Evolutionary conservation across 495 filamentous ascomycete genomes (phyloP).

Genomic region (Lichenothelia convexa): DNA sequence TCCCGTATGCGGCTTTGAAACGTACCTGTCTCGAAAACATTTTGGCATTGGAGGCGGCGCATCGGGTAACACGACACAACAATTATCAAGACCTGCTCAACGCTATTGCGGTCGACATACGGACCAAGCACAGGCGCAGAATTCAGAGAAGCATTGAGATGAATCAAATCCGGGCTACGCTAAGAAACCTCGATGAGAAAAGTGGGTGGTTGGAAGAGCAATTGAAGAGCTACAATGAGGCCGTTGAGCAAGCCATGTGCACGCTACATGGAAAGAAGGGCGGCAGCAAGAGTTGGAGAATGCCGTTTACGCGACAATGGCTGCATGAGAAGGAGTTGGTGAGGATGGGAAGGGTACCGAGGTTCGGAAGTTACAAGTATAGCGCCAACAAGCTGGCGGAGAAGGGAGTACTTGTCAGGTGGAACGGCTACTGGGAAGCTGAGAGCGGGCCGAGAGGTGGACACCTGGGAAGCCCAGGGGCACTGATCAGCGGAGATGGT

Average conservation of each 20-base stretch:
- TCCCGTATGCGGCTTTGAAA: constrained; percentile 87
- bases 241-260: constrained; percentile 96
- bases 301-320: constrained; percentile 98
- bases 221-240: constrained; percentile 94
- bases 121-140: constrained; percentile 82
- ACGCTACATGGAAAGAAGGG: constrained; percentile 97
- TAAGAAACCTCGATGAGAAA: constrained; percentile 74
- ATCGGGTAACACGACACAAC: constrained; percentile 78
- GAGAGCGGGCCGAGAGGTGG: too few species aligned
- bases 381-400: constrained; percentile 73
- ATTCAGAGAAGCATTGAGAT: constrained; percentile 81
- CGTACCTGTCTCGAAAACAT: constrained; percentile 87
- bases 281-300: constrained; percentile 74
- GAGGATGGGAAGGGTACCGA: constrained; percentile 75
- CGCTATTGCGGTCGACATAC: constrained; percentile 89
- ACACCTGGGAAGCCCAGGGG: too few species aligned
- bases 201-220: constrained; percentile 84
- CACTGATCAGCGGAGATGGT: too few species aligned
- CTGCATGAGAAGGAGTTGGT: constrained; percentile 93
- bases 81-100: constrained; percentile 94
- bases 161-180: constrained; percentile 70
- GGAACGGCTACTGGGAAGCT: constrained; percentile 66
- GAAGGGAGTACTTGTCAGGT: constrained; percentile 79
- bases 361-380: constrained; percentile 96
- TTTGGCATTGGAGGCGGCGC: constrained; percentile 63